Evolutionary conservation across 345 rosid genomes (phyloP), one percentile per base, ranked within the genome.

Genomic region (Arabis alpina): DNA sequence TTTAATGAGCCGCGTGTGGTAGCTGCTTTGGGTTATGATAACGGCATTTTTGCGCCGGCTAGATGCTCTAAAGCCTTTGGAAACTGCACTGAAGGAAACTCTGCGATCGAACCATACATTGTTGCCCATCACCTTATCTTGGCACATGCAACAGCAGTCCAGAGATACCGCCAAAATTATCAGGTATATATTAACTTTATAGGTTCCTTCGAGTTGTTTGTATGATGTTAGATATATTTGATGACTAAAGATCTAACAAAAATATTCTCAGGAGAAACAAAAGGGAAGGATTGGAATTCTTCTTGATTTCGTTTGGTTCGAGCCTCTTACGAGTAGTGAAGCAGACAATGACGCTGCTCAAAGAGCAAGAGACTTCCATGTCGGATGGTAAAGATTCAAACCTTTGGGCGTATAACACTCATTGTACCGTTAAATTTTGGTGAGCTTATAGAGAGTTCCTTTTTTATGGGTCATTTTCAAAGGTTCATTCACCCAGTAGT

Each of bases 401-500:
- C 32, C 68, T 59, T 59, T 0, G 11, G 13, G 24, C 50, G 48
- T 51, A 24, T 13, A 11, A 57, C 12, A 12, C 36, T 58, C 50
- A 55, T 1, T 10, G 30, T 42, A 30, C 50, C 13, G 19, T 54
- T 28, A 30, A n/a, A 3, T 9, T 41, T 24, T 50, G 6, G 24
- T 48, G 47, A 47, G 39, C 66, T 65, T 58, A 50, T 52, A 42
- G 4, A 36, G 45, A 54, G 16, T 4, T 36, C 4, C 42, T 61
- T 16, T 24, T 19, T 11, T 42, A 32, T 34, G 41, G n/a, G 28
- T 36, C 39, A 36, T 24, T 9, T 2, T 47, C 27, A 14, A 49
- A 93, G 99, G 97, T 94, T 91, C 70, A 83, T 94, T 50, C 97
- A 94, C 78, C 99, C 97, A 25, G 63, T 94, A 67, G 90, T 87